phyloP scores from a whole-genome alignment of 2,329 filamentous ascomycete species.

The Didymella glomerata region DNA sequence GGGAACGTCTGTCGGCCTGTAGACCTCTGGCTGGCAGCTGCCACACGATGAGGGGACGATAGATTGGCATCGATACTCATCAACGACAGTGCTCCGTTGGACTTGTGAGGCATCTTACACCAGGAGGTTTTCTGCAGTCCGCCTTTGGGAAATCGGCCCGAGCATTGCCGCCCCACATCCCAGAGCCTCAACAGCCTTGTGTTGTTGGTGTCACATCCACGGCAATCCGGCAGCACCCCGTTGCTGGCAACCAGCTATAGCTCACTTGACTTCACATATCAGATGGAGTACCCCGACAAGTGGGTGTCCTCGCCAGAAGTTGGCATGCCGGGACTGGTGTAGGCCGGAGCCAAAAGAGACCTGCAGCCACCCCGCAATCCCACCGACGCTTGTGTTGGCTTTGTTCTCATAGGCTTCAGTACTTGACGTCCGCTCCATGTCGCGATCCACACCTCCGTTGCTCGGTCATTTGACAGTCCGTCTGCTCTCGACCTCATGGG shows the following conservation, averaged over 20 bases:
- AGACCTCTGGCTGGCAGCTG: not conserved
- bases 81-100: not conserved
- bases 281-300: not conserved
- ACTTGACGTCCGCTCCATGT: slow-evolving; percentile 12
- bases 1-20: not conserved
- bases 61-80: too few species aligned
- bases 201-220: slow-evolving; percentile 1
- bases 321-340: slow-evolving; percentile 9
- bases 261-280: not conserved
- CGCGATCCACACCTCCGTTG: slow-evolving; percentile 13
- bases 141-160: not conserved
- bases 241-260: not conserved
- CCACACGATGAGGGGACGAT: too few species aligned
- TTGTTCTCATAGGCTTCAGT: too few species aligned
- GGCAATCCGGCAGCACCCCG: not conserved
- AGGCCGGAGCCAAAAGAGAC: slow-evolving; percentile 1
- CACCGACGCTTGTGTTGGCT: slow-evolving; percentile 17
- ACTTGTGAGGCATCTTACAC: not conserved
- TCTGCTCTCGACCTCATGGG: not conserved
- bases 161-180: not conserved
- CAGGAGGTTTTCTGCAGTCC: not conserved
- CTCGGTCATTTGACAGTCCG: slow-evolving; percentile 17
- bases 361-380: slow-evolving; percentile 22
- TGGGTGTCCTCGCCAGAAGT: slow-evolving; percentile 4
- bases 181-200: not conserved